Conservation (phyloP, 805 yeast species). For the Diddensiella caesifluorescens region DNA sequence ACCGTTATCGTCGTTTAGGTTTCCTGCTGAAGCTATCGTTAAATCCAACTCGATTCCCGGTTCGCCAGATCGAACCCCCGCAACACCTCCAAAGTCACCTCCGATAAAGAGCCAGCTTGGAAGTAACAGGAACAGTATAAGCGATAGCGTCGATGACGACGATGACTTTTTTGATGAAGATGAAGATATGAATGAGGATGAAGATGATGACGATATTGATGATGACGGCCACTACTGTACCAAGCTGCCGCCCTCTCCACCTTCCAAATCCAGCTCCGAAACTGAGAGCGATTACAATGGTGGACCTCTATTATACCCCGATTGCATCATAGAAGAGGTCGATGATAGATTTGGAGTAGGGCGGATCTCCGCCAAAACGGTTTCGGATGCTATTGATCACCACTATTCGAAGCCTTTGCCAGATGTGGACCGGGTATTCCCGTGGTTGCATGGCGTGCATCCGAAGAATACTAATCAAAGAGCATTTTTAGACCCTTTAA, state of each 20-base stretch:
- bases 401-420: conserved; percentile 44
- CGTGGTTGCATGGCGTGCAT: conserved; percentile 85
- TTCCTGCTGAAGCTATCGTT: too few species aligned
- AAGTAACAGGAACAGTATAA: neutral
- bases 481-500: conserved; percentile 36
- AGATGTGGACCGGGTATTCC: conserved; percentile 64
- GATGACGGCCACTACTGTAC: neutral
- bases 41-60: too few species aligned
- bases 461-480: conserved; percentile 50
- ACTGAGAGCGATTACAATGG: neutral
- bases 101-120: neutral
- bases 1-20: too few species aligned
- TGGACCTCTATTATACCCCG: neutral
- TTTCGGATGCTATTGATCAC: conserved; percentile 24
- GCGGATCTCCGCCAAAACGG: conserved; percentile 14
- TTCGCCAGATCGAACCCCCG: conserved; percentile 3
- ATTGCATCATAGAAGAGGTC: neutral
- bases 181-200: neutral
- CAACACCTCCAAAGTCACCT: conserved; percentile 1
- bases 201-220: neutral
- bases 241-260: conserved; percentile 4
- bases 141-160: neutral
- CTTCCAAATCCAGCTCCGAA: neutral
- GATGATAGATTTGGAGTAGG: conserved; percentile 5
- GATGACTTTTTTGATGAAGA: neutral